Base-by-base conservation (phyloP, 371 early-diverging fungal species). In the Ecytonucleospora hepatopenaei region DNA sequence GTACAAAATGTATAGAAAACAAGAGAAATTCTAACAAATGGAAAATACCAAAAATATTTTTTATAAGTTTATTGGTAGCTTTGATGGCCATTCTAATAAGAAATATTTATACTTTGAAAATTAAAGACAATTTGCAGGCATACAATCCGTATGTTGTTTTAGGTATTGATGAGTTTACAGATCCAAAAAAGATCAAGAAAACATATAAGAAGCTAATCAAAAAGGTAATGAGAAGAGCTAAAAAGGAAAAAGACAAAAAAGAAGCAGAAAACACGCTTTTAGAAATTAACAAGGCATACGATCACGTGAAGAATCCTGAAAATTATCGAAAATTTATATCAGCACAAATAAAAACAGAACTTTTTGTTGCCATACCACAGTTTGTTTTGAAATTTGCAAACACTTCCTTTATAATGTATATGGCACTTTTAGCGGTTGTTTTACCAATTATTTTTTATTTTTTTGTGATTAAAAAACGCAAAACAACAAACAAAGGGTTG, bases 331-430 rank as follows among this genome's bases (percentile, higher is more conserved):
- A 47, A 1, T 79, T 72, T 71, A 62, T 77, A 48, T 48, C 57
- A 23, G 59, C 26, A 1, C 68, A 70, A 15, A 61, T 53, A 23
- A 65, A 55, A 54, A 63, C 57, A 16, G 68, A 70, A n/a, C 69
- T 76, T 58, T 56, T 73, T 15, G 61, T 80, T 4, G 80, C 80
- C 15, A 75, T 80, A n/a, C 80, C 80, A 27, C 26, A 54, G 26
- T 61, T 69, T 32, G 17, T 76, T 33, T 57, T 77, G 30, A 68
- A 59, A n/a, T 68, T 65, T 47, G 65, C 67, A 48, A 46, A 51
- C 16, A 19, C 62, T 26, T 26, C 72, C 24, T 57, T 80, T 31
- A 46, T 67, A 12, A 2, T 75, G 23, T 80, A 80, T 54, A 48
- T 62, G 2, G 15, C 71, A 5, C 21, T 75, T 3, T 53, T 80